A percentile compares a stretch with the other conserved stretches of the same genome.
phyloP scores from a whole-genome alignment of 83 land plant species.

The Thuja plicata region DNA sequence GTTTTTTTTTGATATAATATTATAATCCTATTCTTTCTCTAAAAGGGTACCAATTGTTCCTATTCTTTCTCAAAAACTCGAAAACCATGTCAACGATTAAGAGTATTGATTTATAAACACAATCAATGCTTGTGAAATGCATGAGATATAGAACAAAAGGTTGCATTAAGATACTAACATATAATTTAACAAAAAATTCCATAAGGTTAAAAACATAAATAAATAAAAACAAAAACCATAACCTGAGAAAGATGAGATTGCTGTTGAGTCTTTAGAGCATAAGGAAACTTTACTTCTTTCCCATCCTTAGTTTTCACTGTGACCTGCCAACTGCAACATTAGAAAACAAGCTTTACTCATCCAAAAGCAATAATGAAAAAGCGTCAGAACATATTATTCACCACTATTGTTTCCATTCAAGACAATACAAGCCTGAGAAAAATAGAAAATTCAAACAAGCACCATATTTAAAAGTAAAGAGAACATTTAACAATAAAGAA shows the following conservation, averaged over 20 bases:
- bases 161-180: not conserved
- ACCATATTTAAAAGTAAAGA: not conserved
- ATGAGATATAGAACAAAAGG: not conserved
- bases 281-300: conserved; percentile 56
- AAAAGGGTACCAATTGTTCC: too few relatives aligned
- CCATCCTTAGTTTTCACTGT: conserved; percentile 54
- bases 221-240: not conserved
- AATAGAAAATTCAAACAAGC: not conserved
- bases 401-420: not conserved
- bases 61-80: too few relatives aligned
- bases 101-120: not conserved
- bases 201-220: not conserved
- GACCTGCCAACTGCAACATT: conserved; percentile 77
- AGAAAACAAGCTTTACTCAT: conserved; percentile 1
- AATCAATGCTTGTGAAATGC: not conserved
- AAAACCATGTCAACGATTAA: not conserved
- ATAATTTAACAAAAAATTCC: not conserved
- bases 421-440: not conserved
- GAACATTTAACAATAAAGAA: not conserved
- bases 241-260: conserved; percentile 48
- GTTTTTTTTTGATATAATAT: too few relatives aligned
- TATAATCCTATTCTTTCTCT: too few relatives aligned
- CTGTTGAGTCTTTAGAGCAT: conserved; percentile 62
- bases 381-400: not conserved
- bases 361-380: not conserved